phyloP scores from a whole-genome alignment of 441 rosid genomes.

The Manihot esculenta region DNA sequence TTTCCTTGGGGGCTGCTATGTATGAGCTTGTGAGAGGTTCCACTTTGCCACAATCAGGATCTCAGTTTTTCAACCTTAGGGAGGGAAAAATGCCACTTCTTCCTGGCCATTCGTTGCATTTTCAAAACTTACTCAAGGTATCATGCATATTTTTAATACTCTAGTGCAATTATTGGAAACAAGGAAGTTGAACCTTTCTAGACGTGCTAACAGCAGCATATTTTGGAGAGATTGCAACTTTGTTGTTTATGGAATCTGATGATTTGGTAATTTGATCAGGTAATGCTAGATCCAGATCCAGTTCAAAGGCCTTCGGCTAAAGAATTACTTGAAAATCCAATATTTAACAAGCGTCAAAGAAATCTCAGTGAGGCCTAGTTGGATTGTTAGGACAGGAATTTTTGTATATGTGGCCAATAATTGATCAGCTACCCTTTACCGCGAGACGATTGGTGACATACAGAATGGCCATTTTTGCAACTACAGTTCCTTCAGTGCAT shows the following conservation, averaged over 20 bases:
- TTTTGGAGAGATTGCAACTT: no score
- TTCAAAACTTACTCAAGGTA: conserved; percentile 91
- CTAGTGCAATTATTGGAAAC: neutral
- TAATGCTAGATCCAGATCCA: conserved; percentile 81
- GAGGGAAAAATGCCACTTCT: conserved; percentile 88
- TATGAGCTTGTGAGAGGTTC: conserved; percentile 82
- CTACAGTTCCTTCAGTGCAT: no score
- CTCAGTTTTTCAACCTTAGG: conserved; percentile 58
- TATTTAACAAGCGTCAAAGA: conserved; percentile 47
- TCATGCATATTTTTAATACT: no score
- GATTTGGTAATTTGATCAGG: conserved; percentile 39
- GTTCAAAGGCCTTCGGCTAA: conserved; percentile 67
- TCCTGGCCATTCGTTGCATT: conserved; percentile 79
- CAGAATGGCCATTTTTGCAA: no score
- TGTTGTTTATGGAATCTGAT: conserved; percentile 22
- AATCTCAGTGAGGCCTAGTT: no score
- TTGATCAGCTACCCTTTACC: no score
- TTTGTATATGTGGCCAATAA: conserved; percentile 4
- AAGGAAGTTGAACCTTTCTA: neutral
- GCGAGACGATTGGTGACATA: no score
- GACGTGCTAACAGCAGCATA: no score
- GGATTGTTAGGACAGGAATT: conserved; percentile 11
- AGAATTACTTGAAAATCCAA: conserved; percentile 60
- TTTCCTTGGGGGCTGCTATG: conserved; percentile 73
- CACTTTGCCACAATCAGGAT: conserved; percentile 70